Conservation (phyloP, 306 rosid genomes). For the Prunus salicina region DNA sequence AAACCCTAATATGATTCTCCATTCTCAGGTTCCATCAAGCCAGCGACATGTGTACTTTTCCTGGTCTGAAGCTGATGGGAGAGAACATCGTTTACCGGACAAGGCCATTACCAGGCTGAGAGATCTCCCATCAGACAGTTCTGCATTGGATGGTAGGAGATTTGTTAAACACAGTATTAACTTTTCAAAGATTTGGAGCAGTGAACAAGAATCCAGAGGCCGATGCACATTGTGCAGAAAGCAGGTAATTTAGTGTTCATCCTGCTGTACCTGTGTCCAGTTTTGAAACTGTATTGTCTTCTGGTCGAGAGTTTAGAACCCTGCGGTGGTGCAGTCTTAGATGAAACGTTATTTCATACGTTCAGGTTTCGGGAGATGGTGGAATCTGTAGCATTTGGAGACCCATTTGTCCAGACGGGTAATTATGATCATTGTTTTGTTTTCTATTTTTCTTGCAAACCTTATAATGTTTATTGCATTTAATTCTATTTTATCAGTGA, state of each 20-base stretch:
- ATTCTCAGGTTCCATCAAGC: constrained; percentile 91
- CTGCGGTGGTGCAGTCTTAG: neutral
- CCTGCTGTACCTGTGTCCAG: constrained; percentile 15
- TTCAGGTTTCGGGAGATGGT: constrained; percentile 52
- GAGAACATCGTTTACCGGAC: constrained; percentile 50
- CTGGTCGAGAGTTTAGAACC: neutral
- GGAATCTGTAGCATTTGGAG: constrained; percentile 93
- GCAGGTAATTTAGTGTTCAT: constrained; percentile 47
- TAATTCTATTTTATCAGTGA: neutral
- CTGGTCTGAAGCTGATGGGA: constrained; percentile 73
- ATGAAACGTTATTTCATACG: constrained; percentile 13
- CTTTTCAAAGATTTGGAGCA: constrained; percentile 92
- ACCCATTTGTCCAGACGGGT: constrained; percentile 93
- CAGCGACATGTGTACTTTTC: constrained; percentile 82
- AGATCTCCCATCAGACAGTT: constrained; percentile 51
- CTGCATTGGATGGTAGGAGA: constrained; percentile 53
- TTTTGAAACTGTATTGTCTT: constrained; percentile 12
- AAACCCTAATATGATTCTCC: constrained; percentile 28
- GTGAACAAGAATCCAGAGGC: constrained; percentile 69
- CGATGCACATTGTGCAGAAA: constrained; percentile 76
- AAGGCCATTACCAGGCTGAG: constrained; percentile 69
- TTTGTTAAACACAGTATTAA: constrained; percentile 69
- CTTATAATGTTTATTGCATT: neutral
- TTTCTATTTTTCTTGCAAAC: neutral
- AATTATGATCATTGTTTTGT: constrained; percentile 29